Evolutionary conservation across 352 stramenopile species (phyloP).

Genomic region (Phytopythium mirpurense): DNA sequence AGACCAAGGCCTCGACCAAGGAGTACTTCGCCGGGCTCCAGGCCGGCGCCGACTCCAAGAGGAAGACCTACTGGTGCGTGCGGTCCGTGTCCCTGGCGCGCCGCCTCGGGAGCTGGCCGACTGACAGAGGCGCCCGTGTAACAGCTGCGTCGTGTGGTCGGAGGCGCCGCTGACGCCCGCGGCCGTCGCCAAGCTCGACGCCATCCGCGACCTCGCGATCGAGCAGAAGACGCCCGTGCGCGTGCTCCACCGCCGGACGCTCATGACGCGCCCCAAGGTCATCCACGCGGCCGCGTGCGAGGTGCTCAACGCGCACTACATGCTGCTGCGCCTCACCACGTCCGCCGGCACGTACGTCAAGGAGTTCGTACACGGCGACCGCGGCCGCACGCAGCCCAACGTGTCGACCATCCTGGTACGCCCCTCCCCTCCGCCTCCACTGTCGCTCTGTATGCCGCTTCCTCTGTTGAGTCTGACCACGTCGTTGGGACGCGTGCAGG

Average conservation of each 20-base stretch:
- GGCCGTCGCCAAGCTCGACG: slow-evolving; percentile 64
- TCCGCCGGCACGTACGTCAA: slow-evolving; percentile 98
- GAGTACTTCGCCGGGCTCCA: slow-evolving; percentile 80
- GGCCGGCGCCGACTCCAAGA: slow-evolving; percentile 77
- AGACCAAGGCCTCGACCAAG: slow-evolving; percentile 67
- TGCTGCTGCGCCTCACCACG: slow-evolving; percentile 93
- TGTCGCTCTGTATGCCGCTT: too few species aligned
- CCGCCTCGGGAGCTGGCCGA: neutral
- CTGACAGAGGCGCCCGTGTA: neutral
- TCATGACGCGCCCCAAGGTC: slow-evolving; percentile 89
- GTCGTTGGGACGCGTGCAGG: slow-evolving; percentile 18
- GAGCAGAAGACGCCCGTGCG: slow-evolving; percentile 96
- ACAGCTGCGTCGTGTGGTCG: slow-evolving; percentile 77
- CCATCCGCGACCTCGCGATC: slow-evolving; percentile 84
- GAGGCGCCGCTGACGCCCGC: slow-evolving; percentile 52
- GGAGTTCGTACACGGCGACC: slow-evolving; percentile 99
- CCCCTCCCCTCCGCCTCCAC: too few species aligned
- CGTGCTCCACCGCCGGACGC: slow-evolving; percentile 95
- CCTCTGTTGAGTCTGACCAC: neutral
- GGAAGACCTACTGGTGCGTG: slow-evolving; percentile 83
- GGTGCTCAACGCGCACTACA: slow-evolving; percentile 96
- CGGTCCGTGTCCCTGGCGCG: neutral
- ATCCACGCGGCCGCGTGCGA: slow-evolving; percentile 85
- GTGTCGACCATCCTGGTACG: slow-evolving; percentile 87
- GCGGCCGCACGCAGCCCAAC: slow-evolving; percentile 95